A percentile compares a stretch with the other conserved stretches of the same genome.
These are phyloP conservation scores for Orbilia quercus DNA, from an alignment of 2,329 filamentous ascomycete genomes.

Conservation along the genomic window DNA sequence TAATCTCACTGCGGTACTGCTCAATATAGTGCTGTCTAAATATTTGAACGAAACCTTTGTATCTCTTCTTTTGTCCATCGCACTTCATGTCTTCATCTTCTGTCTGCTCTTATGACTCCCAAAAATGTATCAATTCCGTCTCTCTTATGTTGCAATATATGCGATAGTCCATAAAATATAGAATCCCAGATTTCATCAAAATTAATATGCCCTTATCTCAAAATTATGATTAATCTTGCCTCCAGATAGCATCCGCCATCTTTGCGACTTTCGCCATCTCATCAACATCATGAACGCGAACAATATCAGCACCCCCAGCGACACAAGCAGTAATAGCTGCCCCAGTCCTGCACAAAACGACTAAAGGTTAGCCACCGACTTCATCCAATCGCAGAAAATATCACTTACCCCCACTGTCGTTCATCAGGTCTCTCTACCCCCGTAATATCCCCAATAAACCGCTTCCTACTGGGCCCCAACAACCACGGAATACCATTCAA, in stretches of 20 bases:
- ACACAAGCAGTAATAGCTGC: slow-evolving; percentile 87
- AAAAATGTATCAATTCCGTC: too few relatives aligned
- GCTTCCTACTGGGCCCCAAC: slow-evolving; percentile 87
- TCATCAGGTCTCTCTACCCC: slow-evolving; percentile 77
- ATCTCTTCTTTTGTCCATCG: too few relatives aligned
- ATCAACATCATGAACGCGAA: slow-evolving; percentile 87
- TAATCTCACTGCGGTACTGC: too few relatives aligned
- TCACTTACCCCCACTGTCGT: slow-evolving; percentile 74
- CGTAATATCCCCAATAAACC: slow-evolving; percentile 85
- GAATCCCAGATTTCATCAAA: too few relatives aligned
- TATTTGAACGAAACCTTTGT: too few relatives aligned
- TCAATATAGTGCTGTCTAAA: too few relatives aligned
- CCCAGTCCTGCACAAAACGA: slow-evolving; percentile 69
- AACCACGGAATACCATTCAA: slow-evolving; percentile 84
- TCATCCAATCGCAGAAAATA: neutral
- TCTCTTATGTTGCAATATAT: too few relatives aligned
- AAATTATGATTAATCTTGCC: slow-evolving; percentile 65
- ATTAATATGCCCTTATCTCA: too few relatives aligned
- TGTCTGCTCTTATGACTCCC: too few relatives aligned
- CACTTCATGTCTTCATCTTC: too few relatives aligned
- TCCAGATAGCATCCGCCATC: slow-evolving; percentile 94
- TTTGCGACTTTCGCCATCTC: slow-evolving; percentile 86
- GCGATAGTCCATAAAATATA: too few relatives aligned
- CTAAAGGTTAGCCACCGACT: neutral
- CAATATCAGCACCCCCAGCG: slow-evolving; percentile 86